These are phyloP conservation scores for Nadsonia starkeyi-henricii DNA, from an alignment of 1,139 yeast genomes.

Conservation along the genomic window DNA sequence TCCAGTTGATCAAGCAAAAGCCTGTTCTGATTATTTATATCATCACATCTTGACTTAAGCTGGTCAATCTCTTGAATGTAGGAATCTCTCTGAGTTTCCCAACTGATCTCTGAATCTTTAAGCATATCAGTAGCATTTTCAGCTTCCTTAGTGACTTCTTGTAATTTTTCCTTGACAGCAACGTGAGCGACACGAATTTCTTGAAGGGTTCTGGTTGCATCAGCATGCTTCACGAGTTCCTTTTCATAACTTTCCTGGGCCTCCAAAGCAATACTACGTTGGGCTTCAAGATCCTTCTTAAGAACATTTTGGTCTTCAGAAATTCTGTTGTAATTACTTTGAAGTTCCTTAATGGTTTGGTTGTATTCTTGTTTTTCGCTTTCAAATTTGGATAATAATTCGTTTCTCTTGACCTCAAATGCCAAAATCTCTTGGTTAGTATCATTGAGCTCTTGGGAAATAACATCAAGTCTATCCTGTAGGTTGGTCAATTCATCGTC, in stretches of 20 bases:
- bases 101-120: constrained; percentile 27
- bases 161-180: constrained; percentile 27
- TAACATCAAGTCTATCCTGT: constrained; percentile 23
- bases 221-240: constrained; percentile 44
- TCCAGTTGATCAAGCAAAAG: constrained; percentile 62
- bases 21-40: constrained; percentile 50
- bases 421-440: constrained; percentile 14
- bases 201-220: constrained; percentile 34
- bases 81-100: constrained; percentile 30
- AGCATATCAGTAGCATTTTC: constrained; percentile 23
- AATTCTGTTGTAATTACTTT: constrained; percentile 13
- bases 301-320: constrained; percentile 5
- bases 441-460: constrained; percentile 21
- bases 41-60: constrained; percentile 36
- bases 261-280: constrained; percentile 35
- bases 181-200: constrained; percentile 32
- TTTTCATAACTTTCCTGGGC: constrained; percentile 44
- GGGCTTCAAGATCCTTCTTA: constrained; percentile 37
- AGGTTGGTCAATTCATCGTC: constrained; percentile 27
- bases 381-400: constrained; percentile 16
- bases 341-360: constrained; percentile 31
- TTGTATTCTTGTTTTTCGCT: constrained; percentile 27
- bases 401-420: constrained; percentile 13
- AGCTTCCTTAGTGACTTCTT: constrained; percentile 24
- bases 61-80: constrained; percentile 42